Conservation (phyloP, 257 asterid species). For the Forsythia viridissima region DNA sequence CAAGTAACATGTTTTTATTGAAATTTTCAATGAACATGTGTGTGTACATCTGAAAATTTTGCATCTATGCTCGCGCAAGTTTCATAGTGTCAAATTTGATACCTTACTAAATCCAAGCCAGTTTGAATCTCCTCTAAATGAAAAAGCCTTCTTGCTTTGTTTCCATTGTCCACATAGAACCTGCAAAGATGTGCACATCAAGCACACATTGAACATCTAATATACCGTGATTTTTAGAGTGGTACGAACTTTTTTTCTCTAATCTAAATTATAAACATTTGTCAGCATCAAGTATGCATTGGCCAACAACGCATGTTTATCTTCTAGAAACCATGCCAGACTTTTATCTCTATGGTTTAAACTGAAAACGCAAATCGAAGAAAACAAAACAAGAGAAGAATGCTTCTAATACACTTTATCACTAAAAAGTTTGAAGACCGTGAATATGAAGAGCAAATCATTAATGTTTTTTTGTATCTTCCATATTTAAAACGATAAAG, state of each 20-base stretch:
- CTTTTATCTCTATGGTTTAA: not conserved
- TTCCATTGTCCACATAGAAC: slow-evolving; percentile 79
- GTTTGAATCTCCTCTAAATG: slow-evolving; percentile 93
- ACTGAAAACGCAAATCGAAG: not conserved
- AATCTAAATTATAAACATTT: not conserved
- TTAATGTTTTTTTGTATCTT: not conserved
- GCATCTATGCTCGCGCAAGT: not conserved
- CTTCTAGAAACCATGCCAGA: not conserved
- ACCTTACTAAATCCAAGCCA: slow-evolving; percentile 99
- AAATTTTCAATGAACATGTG: not conserved
- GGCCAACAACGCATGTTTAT: not conserved
- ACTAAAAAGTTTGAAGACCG: not conserved
- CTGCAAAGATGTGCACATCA: slow-evolving; percentile 42
- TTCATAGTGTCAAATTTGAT: not conserved
- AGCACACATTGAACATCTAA: not conserved
- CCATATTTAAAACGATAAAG: not conserved
- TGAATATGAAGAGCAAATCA: not conserved
- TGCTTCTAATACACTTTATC: not conserved
- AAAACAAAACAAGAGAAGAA: not conserved
- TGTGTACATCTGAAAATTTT: not conserved
- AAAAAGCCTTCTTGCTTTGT: slow-evolving; percentile 60
- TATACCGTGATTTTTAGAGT: too few relatives aligned
- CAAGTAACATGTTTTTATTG: not conserved
- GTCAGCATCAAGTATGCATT: slow-evolving; percentile 5
- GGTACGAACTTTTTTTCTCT: not conserved